Percentiles rank a stretch among this genome's conserved stretches.
These are phyloP conservation scores for Mesembryanthemum crystallinum DNA, from an alignment of 148 eudicot genomes.

Conservation along the genomic window DNA sequence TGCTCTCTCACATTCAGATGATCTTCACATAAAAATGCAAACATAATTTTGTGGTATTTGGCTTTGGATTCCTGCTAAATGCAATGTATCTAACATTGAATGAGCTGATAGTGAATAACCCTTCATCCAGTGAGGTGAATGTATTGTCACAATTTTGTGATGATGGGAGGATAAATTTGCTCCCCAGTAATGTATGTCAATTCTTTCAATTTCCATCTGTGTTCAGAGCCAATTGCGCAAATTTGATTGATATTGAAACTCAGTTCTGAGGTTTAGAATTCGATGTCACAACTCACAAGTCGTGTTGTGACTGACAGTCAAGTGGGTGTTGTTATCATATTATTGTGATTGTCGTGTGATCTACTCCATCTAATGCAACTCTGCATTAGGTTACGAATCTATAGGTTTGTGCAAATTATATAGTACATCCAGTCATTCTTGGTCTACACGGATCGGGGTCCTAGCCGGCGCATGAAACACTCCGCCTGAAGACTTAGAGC, in stretches of 20 bases:
- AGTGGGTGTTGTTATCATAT: too few relatives aligned
- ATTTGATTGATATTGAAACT: background rate
- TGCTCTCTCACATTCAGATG: conserved; percentile 17
- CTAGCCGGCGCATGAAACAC: too few relatives aligned
- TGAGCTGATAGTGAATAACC: conserved; percentile 31
- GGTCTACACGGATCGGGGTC: too few relatives aligned
- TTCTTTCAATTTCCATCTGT: background rate
- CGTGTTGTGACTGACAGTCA: too few relatives aligned
- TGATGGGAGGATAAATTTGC: conserved; percentile 4
- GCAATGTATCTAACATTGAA: conserved; percentile 31
- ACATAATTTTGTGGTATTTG: conserved; percentile 24
- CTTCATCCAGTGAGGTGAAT: conserved; percentile 14
- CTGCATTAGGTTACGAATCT: too few relatives aligned
- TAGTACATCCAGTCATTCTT: too few relatives aligned
- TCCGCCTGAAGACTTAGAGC: too few relatives aligned
- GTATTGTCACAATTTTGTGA: background rate
- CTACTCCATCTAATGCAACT: too few relatives aligned
- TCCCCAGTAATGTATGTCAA: background rate
- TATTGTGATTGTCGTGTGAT: too few relatives aligned
- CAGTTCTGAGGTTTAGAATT: background rate
- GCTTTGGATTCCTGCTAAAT: conserved; percentile 23
- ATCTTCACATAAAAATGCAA: conserved; percentile 24
- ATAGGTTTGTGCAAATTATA: too few relatives aligned
- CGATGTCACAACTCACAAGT: too few relatives aligned
- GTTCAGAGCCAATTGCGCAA: background rate